These are phyloP conservation scores for Tulasnella calospora DNA, from an alignment of 768 basidiomycete genomes.

Conservation along the genomic window DNA sequence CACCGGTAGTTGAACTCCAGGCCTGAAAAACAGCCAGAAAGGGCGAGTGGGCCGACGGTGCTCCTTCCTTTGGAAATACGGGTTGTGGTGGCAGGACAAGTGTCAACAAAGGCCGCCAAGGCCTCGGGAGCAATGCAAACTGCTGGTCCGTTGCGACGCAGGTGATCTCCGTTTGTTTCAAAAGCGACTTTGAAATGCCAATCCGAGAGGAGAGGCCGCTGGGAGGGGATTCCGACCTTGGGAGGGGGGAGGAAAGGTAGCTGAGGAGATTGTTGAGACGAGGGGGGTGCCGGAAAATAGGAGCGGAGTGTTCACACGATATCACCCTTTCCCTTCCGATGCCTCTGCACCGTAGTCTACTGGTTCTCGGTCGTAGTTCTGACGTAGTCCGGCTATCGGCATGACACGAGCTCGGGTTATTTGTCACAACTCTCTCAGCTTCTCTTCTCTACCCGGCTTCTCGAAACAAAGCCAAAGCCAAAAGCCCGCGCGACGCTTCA, in stretches of 20 bases:
- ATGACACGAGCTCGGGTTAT: neutral
- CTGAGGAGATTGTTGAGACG: neutral
- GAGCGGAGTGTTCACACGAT: neutral
- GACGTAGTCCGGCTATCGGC: neutral
- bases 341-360: neutral
- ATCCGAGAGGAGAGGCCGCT: neutral
- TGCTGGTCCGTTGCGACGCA: neutral
- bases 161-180: neutral
- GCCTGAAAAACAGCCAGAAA: no score
- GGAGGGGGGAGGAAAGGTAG: neutral
- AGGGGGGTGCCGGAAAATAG: neutral
- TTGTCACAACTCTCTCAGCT: neutral
- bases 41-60: neutral
- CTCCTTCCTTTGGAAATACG: neutral
- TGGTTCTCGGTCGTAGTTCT: neutral
- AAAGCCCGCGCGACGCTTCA: neutral
- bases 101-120: neutral
- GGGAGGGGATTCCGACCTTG: neutral
- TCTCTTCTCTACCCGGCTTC: neutral
- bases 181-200: neutral
- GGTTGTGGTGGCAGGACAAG: neutral
- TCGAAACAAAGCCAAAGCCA: neutral
- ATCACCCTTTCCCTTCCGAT: no score
- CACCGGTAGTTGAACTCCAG: neutral
- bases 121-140: neutral